Base-by-base conservation (phyloP, 352 stramenopile genomes). In the Phytophthora sansomeana region DNA sequence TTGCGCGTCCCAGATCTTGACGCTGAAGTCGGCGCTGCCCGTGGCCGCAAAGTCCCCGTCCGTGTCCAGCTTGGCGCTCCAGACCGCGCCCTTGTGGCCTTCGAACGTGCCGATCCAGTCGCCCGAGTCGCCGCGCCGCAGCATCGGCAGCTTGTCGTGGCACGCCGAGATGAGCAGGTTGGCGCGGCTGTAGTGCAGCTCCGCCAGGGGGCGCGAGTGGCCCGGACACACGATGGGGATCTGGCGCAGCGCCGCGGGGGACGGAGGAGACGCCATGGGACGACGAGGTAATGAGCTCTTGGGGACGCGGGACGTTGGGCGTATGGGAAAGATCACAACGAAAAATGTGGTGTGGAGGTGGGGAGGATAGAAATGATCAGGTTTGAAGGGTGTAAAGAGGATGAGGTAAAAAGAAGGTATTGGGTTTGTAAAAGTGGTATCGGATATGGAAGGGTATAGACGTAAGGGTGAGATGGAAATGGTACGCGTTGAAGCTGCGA, bases 81-180 rank as follows among this genome's bases (percentile, higher is more conserved):
- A 98, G 0, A 97, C 91, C 0, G 91, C 91, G 47, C 97, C 97
- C 72, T 99, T 99, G 80, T 99, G 97, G 44, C 97, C 97, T 26
- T 93, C 79, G 56, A 98, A 99, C 6, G 96, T 99, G 47, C 97
- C 97, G 65, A 99, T 99, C 97, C 97, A 99, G 74, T 97, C 83
- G 50, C 91, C 91, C 26, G 90, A 87, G 43, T 83, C 78, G 7
- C 75, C 88, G 49, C 86, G 87, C 3, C 91, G 87, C 47, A 97
- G 76, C 89, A 97, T 97, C 33, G 89, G 91, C 41, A 89, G 77
- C 69, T 96, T 96, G 75, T 97, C 89, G 57, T 95, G 87, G 66
- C 87, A 95, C 16, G 85, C 87, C 17, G 87, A 95, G 68, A 95
- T 80, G 21, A 95, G 76, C 50, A 95, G 87, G 58, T 78, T 87